A percentile compares a stretch with the other conserved stretches of the same genome.
Conservation (phyloP, 2,329 filamentous ascomycete genomes). For the Scytalidium sp. region DNA sequence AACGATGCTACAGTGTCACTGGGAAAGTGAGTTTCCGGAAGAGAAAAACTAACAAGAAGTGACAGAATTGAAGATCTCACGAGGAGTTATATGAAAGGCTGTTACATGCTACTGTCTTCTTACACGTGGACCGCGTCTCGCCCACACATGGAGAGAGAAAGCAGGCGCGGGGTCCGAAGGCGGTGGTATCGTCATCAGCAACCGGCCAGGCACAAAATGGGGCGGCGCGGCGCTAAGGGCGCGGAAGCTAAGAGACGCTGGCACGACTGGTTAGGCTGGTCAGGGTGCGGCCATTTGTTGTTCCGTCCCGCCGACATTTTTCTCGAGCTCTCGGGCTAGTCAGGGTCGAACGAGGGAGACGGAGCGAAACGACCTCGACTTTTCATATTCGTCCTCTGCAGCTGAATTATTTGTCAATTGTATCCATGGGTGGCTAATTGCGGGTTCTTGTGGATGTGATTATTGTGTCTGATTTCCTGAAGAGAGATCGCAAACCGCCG, state of each 20-base stretch:
- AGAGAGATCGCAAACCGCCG: slow-evolving; percentile 6
- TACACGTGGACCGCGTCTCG: neutral
- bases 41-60: neutral
- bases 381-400: neutral
- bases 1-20: neutral
- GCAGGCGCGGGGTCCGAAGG: neutral
- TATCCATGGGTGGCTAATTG: neutral
- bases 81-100: neutral
- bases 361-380: no score
- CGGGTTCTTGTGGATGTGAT: neutral
- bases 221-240: neutral
- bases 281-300: neutral
- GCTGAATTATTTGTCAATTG: neutral
- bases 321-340: no score
- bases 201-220: neutral
- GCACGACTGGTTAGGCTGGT: no score
- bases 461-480: neutral
- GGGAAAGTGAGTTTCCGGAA: no score
- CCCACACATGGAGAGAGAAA: neutral
- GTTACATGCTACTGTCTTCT: neutral
- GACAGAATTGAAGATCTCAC: neutral
- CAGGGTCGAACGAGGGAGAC: no score
- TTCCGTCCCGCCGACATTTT: neutral
- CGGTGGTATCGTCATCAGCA: neutral
- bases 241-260: neutral